Base-by-base conservation (phyloP, 768 basidiomycete species). In the Mycena rebaudengoi region DNA sequence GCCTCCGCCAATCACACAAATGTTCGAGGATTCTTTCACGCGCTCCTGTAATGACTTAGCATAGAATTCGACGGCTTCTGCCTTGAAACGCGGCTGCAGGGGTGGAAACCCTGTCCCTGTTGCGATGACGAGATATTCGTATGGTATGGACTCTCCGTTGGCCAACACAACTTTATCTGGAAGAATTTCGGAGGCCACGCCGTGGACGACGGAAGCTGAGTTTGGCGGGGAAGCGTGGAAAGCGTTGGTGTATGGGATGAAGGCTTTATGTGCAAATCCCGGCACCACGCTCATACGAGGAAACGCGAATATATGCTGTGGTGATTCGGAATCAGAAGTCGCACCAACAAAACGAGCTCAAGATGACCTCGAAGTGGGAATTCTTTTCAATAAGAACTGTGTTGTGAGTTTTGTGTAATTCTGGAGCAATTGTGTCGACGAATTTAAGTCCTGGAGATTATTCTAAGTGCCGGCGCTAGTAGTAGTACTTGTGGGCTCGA, bases 1-100 rank as follows among this genome's bases (percentile, higher is more conserved):
- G 1, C 88, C 88, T 6, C 85, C 86, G n/a, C 88, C 88, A 6
- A 88, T 74, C 23, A 88, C 75, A 11, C 86, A 76, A 8, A 88
- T 75, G 33, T 79, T 79, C 7, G 70, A 71, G 0, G 84, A 80
- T 10, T 66, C 52, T 32, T 67, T 62, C 20, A 83, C 73, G 5
- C 65, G 72, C 30, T 69, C 43, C 61, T 83, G 82, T 18, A 73
- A 60, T 23, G 68, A 66, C 26, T 65, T 64, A 14, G 70, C 62
- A n/a, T n/a, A n/a, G 43, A 70, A 72, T 18, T 50, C 70, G 14
- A 79, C 64, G 1, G 71, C 74, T 2, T 68, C 71, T 23, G 43
- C 41, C 61, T 78, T 79, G 28, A 64, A 66, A 21, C 65, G 55
- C 8, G 64, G 30, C 5, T 52, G 29, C 43, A 70, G 20, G 1